Evolutionary conservation across 352 stramenopile species (phyloP).

Genomic region (Pythium aquatile): DNA sequence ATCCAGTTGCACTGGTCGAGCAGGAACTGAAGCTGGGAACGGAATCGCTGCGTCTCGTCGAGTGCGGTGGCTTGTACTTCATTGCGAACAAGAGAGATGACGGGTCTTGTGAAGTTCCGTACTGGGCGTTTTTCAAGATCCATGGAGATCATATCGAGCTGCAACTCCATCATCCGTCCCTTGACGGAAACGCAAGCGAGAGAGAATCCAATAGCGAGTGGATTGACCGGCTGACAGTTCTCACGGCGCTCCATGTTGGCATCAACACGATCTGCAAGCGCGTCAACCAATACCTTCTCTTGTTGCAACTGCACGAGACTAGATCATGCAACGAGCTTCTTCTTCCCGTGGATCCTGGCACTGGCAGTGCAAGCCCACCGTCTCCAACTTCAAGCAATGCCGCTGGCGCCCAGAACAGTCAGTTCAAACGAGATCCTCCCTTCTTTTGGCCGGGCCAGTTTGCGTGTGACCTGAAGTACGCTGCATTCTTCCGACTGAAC

Average conservation of each 20-base stretch:
- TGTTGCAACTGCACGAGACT: slow-evolving; percentile 84
- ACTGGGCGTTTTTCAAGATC: slow-evolving; percentile 79
- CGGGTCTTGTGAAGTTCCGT: slow-evolving; percentile 51
- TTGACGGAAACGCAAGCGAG: neutral
- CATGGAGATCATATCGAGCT: slow-evolving; percentile 48
- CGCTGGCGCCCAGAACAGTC: neutral
- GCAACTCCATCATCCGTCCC: slow-evolving; percentile 54
- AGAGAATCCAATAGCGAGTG: neutral
- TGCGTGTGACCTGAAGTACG: slow-evolving; percentile 80
- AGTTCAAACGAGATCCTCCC: slow-evolving; percentile 2
- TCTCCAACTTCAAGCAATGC: slow-evolving; percentile 22
- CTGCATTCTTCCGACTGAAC: slow-evolving; percentile 74
- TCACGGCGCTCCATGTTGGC: slow-evolving; percentile 74
- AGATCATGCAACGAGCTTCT: slow-evolving; percentile 72
- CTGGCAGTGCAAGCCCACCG: slow-evolving; percentile 11
- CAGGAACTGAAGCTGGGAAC: slow-evolving; percentile 47
- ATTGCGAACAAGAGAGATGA: slow-evolving; percentile 33
- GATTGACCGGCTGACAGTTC: slow-evolving; percentile 55
- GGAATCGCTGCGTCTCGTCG: slow-evolving; percentile 44
- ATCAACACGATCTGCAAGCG: slow-evolving; percentile 66
- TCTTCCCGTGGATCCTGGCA: slow-evolving; percentile 38
- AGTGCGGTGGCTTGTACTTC: slow-evolving; percentile 70
- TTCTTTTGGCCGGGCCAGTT: slow-evolving; percentile 90
- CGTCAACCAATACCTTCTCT: slow-evolving; percentile 83
- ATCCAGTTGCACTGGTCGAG: slow-evolving; percentile 62